Conservation (phyloP, 345 rosid species). For the Punica granatum region DNA sequence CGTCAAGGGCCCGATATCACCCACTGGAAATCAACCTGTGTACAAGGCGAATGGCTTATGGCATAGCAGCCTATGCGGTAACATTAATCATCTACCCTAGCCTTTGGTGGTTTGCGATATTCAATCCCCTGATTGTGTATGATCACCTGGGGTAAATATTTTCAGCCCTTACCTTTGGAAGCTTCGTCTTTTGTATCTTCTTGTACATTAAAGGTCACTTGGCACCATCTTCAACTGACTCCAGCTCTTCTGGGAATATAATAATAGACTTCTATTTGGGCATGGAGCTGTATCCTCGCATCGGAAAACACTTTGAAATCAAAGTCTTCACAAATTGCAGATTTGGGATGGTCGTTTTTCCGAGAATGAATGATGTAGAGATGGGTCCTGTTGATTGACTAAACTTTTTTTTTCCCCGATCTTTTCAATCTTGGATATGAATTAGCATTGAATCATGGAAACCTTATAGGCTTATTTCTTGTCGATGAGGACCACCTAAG, state of each 20-base stretch:
- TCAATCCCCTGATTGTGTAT: slow-evolving; percentile 79
- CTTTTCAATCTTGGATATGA: too few species aligned
- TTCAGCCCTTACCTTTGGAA: slow-evolving; percentile 84
- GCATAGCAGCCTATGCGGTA: slow-evolving; percentile 70
- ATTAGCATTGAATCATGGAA: too few species aligned
- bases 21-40: slow-evolving; percentile 74
- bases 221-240: slow-evolving; percentile 94
- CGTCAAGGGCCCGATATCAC: slow-evolving; percentile 87
- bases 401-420: too few species aligned
- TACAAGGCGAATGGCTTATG: slow-evolving; percentile 77
- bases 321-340: slow-evolving; percentile 97
- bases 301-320: slow-evolving; percentile 91
- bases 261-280: slow-evolving; percentile 98
- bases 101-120: slow-evolving; percentile 96
- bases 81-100: slow-evolving; percentile 68
- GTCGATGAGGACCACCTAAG: too few species aligned
- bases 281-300: slow-evolving; percentile 97
- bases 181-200: slow-evolving; percentile 78
- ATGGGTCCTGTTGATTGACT: too few species aligned
- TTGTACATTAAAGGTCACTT: slow-evolving; percentile 85
- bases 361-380: too few species aligned
- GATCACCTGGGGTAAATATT: slow-evolving; percentile 96
- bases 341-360: slow-evolving; percentile 98
- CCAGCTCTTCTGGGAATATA: slow-evolving; percentile 86
- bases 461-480: too few species aligned